These are phyloP conservation scores for Yarrowia phangngaensis DNA, from an alignment of 805 yeast genomes.

Conservation along the genomic window DNA sequence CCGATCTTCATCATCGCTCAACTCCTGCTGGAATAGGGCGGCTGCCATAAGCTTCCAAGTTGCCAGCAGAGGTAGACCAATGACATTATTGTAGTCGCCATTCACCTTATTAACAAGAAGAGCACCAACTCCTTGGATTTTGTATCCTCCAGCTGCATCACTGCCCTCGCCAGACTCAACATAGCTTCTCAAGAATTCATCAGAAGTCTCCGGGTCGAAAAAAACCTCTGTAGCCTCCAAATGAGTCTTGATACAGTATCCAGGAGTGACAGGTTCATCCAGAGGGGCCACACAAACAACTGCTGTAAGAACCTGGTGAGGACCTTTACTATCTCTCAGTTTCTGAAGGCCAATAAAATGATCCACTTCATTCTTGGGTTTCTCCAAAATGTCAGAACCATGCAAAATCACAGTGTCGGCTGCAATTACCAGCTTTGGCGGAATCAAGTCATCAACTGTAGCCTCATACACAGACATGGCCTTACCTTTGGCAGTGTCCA, in stretches of 20 bases:
- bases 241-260: slow-evolving; percentile 42
- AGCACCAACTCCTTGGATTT: slow-evolving; percentile 71
- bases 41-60: slow-evolving; percentile 45
- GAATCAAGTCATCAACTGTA: slow-evolving; percentile 38
- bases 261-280: slow-evolving; percentile 44
- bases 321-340: slow-evolving; percentile 46
- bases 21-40: slow-evolving; percentile 25
- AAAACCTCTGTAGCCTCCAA: slow-evolving; percentile 45
- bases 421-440: slow-evolving; percentile 43
- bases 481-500: slow-evolving; percentile 65
- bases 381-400: slow-evolving; percentile 64
- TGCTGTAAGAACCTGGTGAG: slow-evolving; percentile 54
- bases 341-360: slow-evolving; percentile 52
- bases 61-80: slow-evolving; percentile 73
- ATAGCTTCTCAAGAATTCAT: slow-evolving; percentile 57
- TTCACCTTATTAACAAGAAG: slow-evolving; percentile 55
- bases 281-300: slow-evolving; percentile 48
- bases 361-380: slow-evolving; percentile 55
- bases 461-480: slow-evolving; percentile 56
- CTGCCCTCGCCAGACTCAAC: slow-evolving; percentile 69
- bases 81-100: slow-evolving; percentile 84
- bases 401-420: slow-evolving; percentile 78
- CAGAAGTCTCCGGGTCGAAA: slow-evolving; percentile 45
- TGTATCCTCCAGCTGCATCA: slow-evolving; percentile 90
- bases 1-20: slow-evolving; percentile 27